These are phyloP conservation scores for Acacia crassicarpa DNA, from an alignment of 306 rosid species.

Conservation along the genomic window DNA sequence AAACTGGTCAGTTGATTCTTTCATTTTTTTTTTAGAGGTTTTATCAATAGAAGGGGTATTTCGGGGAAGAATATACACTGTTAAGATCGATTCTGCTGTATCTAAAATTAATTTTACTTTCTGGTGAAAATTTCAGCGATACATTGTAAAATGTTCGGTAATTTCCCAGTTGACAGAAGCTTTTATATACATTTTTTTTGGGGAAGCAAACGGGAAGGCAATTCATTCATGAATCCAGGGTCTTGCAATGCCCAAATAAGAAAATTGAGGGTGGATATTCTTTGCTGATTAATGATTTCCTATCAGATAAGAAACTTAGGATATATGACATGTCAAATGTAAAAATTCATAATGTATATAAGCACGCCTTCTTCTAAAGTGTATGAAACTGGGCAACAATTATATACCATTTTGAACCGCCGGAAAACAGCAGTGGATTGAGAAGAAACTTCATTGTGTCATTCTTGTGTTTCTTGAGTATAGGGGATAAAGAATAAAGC, in stretches of 20 bases:
- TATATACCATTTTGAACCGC: not conserved
- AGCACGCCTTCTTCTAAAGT: not conserved
- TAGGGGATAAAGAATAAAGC: no score
- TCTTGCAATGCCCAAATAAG: not conserved
- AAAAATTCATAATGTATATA: not conserved
- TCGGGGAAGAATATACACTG: not conserved
- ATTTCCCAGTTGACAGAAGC: not conserved
- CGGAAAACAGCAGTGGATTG: no score
- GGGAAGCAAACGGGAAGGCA: not conserved
- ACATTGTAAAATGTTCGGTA: not conserved
- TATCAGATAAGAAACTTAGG: not conserved
- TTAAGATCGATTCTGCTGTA: not conserved
- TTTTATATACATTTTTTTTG: not conserved
- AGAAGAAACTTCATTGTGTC: no score
- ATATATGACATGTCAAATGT: not conserved
- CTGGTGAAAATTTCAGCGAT: not conserved
- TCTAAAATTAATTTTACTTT: no score
- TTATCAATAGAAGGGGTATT: not conserved
- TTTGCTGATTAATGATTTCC: not conserved
- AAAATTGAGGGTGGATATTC: not conserved
- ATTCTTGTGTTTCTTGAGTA: no score
- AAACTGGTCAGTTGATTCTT: constrained; percentile 13
- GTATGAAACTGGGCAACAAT: not conserved
- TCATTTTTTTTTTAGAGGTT: constrained; percentile 8
- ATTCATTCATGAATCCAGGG: not conserved